These are phyloP conservation scores for Mycena capillaripes DNA, from an alignment of 768 basidiomycete species.

Conservation along the genomic window DNA sequence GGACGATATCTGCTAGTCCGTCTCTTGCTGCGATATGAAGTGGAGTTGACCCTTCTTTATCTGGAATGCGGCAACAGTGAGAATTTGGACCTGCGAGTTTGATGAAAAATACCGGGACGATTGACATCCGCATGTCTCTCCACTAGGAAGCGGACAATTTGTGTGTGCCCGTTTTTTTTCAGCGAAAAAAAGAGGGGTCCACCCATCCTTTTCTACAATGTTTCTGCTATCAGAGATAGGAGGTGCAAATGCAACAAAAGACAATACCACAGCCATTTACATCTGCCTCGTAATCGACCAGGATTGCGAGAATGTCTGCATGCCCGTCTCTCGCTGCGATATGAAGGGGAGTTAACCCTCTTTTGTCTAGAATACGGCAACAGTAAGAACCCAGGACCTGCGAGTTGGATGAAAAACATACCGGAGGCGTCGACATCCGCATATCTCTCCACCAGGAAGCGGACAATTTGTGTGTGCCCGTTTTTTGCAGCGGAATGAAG, in stretches of 20 bases:
- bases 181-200: background rate
- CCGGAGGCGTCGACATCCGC: background rate
- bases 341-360: background rate
- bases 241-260: too few relatives aligned
- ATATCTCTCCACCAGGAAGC: background rate
- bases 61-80: background rate
- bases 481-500: background rate
- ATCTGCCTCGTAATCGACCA: background rate
- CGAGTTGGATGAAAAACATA: background rate
- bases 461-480: background rate
- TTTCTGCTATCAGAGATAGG: background rate
- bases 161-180: background rate
- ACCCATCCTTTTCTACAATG: background rate
- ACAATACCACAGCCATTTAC: background rate
- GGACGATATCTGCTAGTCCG: background rate
- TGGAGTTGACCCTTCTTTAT: background rate
- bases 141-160: background rate
- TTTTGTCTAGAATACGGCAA: background rate
- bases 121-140: background rate
- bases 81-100: background rate
- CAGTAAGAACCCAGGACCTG: background rate
- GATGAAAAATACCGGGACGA: background rate
- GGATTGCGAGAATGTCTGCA: background rate
- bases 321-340: background rate
- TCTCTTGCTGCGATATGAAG: background rate